phyloP scores from a whole-genome alignment of 768 basidiomycete species.

The Porphyrellus cyaneotinctus region DNA sequence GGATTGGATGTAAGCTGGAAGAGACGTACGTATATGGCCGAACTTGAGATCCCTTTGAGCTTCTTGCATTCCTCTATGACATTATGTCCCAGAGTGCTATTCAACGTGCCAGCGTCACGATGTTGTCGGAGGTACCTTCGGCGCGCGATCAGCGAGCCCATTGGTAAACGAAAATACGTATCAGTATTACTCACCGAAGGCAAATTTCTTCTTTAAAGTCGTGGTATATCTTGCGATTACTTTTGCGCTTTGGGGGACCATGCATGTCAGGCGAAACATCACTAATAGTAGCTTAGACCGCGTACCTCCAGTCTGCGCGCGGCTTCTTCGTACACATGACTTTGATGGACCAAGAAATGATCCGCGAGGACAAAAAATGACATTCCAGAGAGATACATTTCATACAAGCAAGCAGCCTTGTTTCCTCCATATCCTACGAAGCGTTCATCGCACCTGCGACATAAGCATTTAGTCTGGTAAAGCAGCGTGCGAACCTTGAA shows the following conservation, averaged over 20 bases:
- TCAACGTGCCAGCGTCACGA: conserved; percentile 46
- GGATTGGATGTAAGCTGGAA: neutral
- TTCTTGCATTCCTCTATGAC: conserved; percentile 62
- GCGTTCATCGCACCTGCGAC: conserved; percentile 80
- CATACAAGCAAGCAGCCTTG: conserved; percentile 89
- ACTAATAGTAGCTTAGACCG: neutral
- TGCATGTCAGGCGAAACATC: neutral
- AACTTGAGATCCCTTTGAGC: conserved; percentile 45
- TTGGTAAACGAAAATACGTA: neutral
- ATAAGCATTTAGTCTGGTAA: neutral
- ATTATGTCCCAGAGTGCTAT: conserved; percentile 49
- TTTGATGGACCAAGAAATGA: conserved; percentile 88
- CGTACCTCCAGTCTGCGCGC: conserved; percentile 66
- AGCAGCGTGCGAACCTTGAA: neutral
- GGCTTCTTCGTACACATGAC: conserved; percentile 74
- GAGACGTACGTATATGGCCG: conserved; percentile 24
- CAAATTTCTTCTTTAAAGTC: conserved; percentile 80
- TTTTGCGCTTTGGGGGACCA: conserved; percentile 49
- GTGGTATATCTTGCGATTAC: conserved; percentile 71
- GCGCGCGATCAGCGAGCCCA: neutral
- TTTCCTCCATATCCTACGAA: conserved; percentile 91
- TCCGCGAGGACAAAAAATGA: conserved; percentile 81
- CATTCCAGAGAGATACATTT: conserved; percentile 85
- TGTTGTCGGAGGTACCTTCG: conserved; percentile 62
- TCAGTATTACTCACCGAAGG: conserved; percentile 41